A percentile compares a stretch with the other conserved stretches of the same genome.
Evolutionary conservation across 192 early-diverging fungal species (phyloP).

Genomic region (Coemansia sp.): DNA sequence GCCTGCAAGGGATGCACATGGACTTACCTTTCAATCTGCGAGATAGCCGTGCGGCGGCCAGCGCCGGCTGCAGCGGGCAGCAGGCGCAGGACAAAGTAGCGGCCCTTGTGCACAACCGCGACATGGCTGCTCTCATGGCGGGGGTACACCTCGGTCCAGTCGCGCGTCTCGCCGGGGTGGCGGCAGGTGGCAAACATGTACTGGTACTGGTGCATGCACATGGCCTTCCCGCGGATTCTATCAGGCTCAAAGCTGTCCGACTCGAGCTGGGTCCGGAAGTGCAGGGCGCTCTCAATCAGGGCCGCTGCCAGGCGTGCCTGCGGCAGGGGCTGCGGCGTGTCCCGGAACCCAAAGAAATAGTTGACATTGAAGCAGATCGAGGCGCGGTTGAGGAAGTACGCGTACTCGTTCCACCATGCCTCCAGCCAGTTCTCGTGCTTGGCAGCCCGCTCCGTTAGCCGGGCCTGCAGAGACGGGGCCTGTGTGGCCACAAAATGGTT

Average conservation of each 20-base stretch:
- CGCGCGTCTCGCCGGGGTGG: constrained; percentile 60
- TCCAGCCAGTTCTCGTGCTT: constrained; percentile 45
- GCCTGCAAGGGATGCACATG: too few relatives aligned
- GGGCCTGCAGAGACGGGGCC: constrained; percentile 45
- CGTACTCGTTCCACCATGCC: constrained; percentile 51
- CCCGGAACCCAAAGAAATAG: constrained; percentile 50
- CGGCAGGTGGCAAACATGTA: constrained; percentile 79
- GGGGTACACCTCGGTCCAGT: constrained; percentile 60
- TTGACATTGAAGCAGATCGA: constrained; percentile 50
- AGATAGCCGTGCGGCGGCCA: constrained; percentile 30
- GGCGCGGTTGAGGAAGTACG: constrained; percentile 49
- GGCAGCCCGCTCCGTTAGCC: constrained; percentile 40
- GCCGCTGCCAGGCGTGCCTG: constrained; percentile 54
- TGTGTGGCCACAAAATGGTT: constrained; percentile 43
- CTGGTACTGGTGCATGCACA: constrained; percentile 81
- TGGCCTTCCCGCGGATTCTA: constrained; percentile 58
- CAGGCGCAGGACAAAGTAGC: constrained; percentile 66
- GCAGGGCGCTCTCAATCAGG: constrained; percentile 59
- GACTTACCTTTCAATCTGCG: constrained; percentile 52
- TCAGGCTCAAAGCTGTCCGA: constrained; percentile 64
- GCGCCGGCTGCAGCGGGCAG: constrained; percentile 17
- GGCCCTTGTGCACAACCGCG: constrained; percentile 67
- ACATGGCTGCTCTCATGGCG: constrained; percentile 63
- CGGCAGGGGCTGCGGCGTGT: constrained; percentile 21
- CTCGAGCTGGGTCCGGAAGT: constrained; percentile 54